These are phyloP conservation scores for Acer saccharum DNA, from an alignment of 345 rosid species.

Conservation along the genomic window DNA sequence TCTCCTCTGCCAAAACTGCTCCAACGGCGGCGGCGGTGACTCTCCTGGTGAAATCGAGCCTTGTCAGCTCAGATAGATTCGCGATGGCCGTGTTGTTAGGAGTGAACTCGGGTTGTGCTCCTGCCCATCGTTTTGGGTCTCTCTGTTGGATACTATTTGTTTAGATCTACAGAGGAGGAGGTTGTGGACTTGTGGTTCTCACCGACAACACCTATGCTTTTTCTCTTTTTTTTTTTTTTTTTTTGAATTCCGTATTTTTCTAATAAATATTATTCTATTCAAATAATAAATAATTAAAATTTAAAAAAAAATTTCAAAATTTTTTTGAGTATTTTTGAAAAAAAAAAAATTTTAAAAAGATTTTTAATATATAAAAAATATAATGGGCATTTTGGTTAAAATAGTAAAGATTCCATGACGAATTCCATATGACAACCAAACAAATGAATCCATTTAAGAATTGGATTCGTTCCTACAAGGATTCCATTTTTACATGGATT, in stretches of 20 bases:
- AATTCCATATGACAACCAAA: too few relatives aligned
- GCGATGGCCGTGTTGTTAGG: slow-evolving; percentile 25
- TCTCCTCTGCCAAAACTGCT: slow-evolving; percentile 22
- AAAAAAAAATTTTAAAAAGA: too few relatives aligned
- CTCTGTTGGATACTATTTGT: slow-evolving; percentile 53
- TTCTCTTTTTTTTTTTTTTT: slow-evolving; percentile 5
- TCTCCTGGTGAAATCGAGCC: slow-evolving; percentile 32
- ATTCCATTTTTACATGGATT: too few relatives aligned
- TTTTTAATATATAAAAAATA: neutral
- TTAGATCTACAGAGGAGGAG: slow-evolving; percentile 46
- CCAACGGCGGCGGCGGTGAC: slow-evolving; percentile 19
- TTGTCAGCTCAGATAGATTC: slow-evolving; percentile 28
- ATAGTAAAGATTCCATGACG: too few relatives aligned
- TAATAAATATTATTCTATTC: too few relatives aligned
- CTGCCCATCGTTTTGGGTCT: slow-evolving; percentile 33
- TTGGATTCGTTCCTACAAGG: too few relatives aligned
- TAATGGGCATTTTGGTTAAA: too few relatives aligned
- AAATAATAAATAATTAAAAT: too few relatives aligned
- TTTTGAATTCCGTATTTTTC: slow-evolving; percentile 14
- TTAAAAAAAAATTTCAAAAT: too few relatives aligned
- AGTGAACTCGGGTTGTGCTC: neutral
- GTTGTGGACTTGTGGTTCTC: slow-evolving; percentile 5
- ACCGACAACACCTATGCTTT: slow-evolving; percentile 57
- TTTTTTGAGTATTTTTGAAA: too few relatives aligned
- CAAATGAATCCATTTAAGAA: too few relatives aligned